Conservation (phyloP, 2,329 filamentous ascomycete species). For the Alternaria panax region DNA sequence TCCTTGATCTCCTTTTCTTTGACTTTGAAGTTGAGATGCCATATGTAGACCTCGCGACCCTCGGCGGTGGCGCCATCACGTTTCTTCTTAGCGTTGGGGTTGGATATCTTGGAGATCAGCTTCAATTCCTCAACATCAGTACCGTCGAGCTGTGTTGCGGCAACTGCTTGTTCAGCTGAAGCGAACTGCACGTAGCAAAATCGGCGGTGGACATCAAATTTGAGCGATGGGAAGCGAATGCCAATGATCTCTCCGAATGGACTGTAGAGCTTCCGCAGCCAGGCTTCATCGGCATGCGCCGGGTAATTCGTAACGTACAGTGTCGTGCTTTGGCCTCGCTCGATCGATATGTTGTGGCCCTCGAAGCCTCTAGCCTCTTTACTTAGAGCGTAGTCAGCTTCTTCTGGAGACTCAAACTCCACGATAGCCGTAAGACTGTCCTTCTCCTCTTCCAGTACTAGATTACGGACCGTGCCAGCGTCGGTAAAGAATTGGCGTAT, state of each 20-base stretch:
- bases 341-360: conserved; percentile 75
- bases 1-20: conserved; percentile 75
- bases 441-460: conserved; percentile 71
- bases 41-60: conserved; percentile 83
- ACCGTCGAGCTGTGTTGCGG: conserved; percentile 75
- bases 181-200: conserved; percentile 97
- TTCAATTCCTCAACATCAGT: conserved; percentile 71
- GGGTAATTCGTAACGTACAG: conserved; percentile 93
- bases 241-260: conserved; percentile 81
- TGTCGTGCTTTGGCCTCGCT: conserved; percentile 77
- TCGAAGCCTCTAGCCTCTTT: conserved; percentile 82
- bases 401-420: conserved; percentile 82
- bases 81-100: conserved; percentile 78
- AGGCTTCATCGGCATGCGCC: conserved; percentile 73
- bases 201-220: conserved; percentile 84
- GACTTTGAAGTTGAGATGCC: conserved; percentile 83
- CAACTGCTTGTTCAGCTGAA: conserved; percentile 51
- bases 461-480: conserved; percentile 82
- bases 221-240: conserved; percentile 89
- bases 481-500: conserved; percentile 90
- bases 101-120: conserved; percentile 81
- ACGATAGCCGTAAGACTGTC: conserved; percentile 75
- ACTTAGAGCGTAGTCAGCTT: conserved; percentile 80
- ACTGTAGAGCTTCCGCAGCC: conserved; percentile 70
- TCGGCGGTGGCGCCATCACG: conserved; percentile 85